These are phyloP conservation scores for Sclerotinia trifoliorum DNA, from an alignment of 2,329 filamentous ascomycete species.

Conservation along the genomic window DNA sequence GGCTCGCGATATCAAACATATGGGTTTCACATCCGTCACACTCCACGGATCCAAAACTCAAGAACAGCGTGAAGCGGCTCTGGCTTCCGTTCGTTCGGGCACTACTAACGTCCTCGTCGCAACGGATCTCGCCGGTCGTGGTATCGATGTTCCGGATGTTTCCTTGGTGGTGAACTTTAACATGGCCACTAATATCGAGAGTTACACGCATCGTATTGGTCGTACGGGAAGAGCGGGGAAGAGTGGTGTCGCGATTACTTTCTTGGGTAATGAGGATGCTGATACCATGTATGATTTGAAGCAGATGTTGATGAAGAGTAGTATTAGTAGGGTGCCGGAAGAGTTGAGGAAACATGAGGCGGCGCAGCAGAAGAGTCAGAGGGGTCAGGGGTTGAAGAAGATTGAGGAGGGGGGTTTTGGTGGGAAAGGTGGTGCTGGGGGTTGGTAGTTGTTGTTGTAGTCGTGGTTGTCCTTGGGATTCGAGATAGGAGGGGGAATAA, in stretches of 20 bases:
- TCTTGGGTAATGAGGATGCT: conserved; percentile 83
- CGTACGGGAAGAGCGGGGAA: conserved; percentile 97
- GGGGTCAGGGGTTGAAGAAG: conserved; percentile 47
- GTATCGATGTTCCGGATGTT: conserved; percentile 96
- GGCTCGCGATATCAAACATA: conserved; percentile 87
- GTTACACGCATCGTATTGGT: conserved; percentile 94
- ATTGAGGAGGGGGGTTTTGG: conserved; percentile 44
- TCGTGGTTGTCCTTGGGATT: no score
- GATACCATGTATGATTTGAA: conserved; percentile 93
- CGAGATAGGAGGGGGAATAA: not conserved
- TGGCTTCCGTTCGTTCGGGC: conserved; percentile 79
- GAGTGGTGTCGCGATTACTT: conserved; percentile 93
- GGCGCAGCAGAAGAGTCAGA: conserved; percentile 75
- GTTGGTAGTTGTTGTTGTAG: conserved; percentile 9
- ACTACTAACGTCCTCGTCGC: conserved; percentile 86
- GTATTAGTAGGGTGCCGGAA: conserved; percentile 84
- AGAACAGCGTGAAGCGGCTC: conserved; percentile 91
- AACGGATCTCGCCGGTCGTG: conserved; percentile 90
- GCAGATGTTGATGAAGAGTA: conserved; percentile 91
- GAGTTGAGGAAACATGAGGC: conserved; percentile 86
- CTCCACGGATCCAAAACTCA: conserved; percentile 96
- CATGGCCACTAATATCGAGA: conserved; percentile 91
- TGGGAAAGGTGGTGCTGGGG: conserved; percentile 40
- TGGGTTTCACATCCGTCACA: conserved; percentile 87
- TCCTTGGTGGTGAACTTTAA: conserved; percentile 97